Evolutionary conservation across 2,329 filamentous ascomycete species (phyloP).

Genomic region (Cryphonectria radicalis): DNA sequence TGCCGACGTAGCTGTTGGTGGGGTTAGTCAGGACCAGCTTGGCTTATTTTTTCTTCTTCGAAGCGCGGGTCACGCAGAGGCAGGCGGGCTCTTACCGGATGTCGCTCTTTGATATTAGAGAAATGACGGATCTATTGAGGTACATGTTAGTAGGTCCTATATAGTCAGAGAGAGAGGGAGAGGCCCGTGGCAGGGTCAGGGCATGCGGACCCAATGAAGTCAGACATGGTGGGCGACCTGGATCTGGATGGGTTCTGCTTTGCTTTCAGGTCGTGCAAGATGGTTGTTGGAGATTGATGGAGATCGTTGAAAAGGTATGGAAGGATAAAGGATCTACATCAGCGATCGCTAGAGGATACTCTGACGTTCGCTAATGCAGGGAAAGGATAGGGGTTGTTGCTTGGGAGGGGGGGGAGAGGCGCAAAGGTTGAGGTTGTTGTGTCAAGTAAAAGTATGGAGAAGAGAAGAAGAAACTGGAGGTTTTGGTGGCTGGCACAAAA

Average conservation of each 20-base stretch:
- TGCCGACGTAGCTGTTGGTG: slow-evolving; percentile 81
- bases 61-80: slow-evolving; percentile 14
- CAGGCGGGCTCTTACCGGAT: slow-evolving; percentile 71
- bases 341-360: slow-evolving; percentile 14
- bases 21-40: slow-evolving; percentile 40
- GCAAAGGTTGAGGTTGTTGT: neutral
- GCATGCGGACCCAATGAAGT: slow-evolving; percentile 60
- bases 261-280: slow-evolving; percentile 18
- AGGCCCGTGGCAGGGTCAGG: slow-evolving; percentile 21
- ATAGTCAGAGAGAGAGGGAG: neutral
- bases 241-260: slow-evolving; percentile 13
- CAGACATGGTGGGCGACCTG: slow-evolving; percentile 51
- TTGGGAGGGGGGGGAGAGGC: neutral
- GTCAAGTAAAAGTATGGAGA: neutral
- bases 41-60: slow-evolving; percentile 1
- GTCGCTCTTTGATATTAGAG: slow-evolving; percentile 95
- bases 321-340: slow-evolving; percentile 17
- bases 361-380: neutral
- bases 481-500: slow-evolving; percentile 19
- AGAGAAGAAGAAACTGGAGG: slow-evolving; percentile 4
- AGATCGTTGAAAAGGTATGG: slow-evolving; percentile 4
- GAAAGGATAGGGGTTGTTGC: slow-evolving; percentile 2
- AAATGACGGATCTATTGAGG: slow-evolving; percentile 79
- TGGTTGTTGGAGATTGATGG: slow-evolving; percentile 4
- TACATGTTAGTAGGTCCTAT: slow-evolving; percentile 38